Evolutionary conservation across 768 basidiomycete genomes (phyloP).

Genomic region (Tylopilus subfusipes): DNA sequence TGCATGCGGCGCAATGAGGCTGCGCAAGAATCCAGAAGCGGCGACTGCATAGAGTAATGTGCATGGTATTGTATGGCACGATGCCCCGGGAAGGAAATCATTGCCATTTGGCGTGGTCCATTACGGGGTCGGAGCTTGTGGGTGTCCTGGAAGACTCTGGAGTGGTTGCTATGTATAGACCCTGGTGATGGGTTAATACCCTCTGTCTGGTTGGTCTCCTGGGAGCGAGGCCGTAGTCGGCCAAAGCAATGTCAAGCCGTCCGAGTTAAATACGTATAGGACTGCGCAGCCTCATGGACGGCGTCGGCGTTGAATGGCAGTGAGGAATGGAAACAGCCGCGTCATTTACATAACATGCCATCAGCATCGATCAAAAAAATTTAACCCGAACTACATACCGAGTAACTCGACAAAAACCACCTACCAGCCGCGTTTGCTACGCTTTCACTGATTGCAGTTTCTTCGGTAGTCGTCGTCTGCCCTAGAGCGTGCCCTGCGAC

Average conservation of each 20-base stretch:
- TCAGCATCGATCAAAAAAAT: conserved; percentile 15
- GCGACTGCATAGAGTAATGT: conserved; percentile 9
- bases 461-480: conserved; percentile 23
- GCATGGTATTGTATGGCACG: conserved; percentile 9
- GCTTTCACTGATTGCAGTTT: conserved; percentile 11
- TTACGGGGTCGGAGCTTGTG: conserved; percentile 20
- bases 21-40: conserved; percentile 16
- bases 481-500: conserved; percentile 33
- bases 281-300: conserved; percentile 11
- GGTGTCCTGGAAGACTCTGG: conserved; percentile 4
- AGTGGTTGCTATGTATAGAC: conserved; percentile 18
- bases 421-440: conserved; percentile 26
- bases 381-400: conserved; percentile 9
- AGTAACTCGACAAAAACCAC: background rate
- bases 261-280: conserved; percentile 3
- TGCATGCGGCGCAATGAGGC: conserved; percentile 22
- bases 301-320: conserved; percentile 6
- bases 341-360: conserved; percentile 19
- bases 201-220: conserved; percentile 8
- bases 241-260: conserved; percentile 18
- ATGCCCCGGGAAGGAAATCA: conserved; percentile 15
- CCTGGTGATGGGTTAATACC: conserved; percentile 18
- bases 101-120: conserved; percentile 8
- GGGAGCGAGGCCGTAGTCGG: conserved; percentile 6
- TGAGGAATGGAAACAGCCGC: conserved; percentile 10